These are phyloP conservation scores for Lactarius evosmus DNA, from an alignment of 768 basidiomycete genomes.

Conservation along the genomic window DNA sequence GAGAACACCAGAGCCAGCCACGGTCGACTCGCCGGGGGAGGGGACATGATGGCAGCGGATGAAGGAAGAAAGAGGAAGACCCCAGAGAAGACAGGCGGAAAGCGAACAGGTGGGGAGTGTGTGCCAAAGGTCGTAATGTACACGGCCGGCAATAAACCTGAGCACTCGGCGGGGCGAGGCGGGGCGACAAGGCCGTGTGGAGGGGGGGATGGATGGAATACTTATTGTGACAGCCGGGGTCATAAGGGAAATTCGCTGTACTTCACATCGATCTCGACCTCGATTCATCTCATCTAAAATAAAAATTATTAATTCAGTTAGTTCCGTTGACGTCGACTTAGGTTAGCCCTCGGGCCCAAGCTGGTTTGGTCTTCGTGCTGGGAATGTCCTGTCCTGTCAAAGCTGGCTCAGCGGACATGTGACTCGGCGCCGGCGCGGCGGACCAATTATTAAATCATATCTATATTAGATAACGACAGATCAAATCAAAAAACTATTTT, in stretches of 20 bases:
- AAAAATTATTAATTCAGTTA: neutral
- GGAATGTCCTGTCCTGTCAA: too few relatives aligned
- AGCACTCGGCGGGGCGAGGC: neutral
- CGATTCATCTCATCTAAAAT: neutral
- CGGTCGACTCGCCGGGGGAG: slow-evolving; percentile 33
- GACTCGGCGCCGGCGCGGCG: neutral
- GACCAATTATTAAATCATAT: neutral
- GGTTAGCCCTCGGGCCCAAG: neutral
- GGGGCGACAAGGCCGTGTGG: neutral
- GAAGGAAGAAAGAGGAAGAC: slow-evolving; percentile 24
- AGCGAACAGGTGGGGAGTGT: neutral
- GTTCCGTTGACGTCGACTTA: neutral
- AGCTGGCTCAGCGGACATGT: neutral
- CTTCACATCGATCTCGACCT: neutral
- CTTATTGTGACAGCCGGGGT: neutral
- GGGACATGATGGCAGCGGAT: slow-evolving; percentile 25
- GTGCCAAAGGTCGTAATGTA: neutral
- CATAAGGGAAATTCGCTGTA: neutral
- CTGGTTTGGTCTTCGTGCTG: neutral
- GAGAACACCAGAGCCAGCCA: slow-evolving; percentile 30
- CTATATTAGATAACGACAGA: neutral
- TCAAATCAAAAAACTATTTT: too few relatives aligned
- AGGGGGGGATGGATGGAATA: neutral
- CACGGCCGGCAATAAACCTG: slow-evolving; percentile 1
- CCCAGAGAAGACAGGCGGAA: neutral